A percentile compares a stretch with the other conserved stretches of the same genome.
These are phyloP conservation scores for Ophiostoma himal-ulmi DNA, from an alignment of 2,329 filamentous ascomycete species.

Conservation along the genomic window DNA sequence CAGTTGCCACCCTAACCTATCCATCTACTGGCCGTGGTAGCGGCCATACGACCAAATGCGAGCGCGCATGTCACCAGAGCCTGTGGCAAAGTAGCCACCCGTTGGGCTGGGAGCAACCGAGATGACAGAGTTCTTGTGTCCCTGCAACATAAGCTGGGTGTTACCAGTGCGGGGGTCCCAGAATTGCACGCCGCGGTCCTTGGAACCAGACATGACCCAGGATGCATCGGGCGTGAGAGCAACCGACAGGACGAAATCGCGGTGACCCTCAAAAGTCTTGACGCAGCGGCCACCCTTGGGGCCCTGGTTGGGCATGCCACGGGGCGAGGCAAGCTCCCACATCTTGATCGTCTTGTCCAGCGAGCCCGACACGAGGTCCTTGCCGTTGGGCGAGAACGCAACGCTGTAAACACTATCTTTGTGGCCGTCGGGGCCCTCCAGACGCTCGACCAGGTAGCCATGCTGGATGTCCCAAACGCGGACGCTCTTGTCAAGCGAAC, in stretches of 20 bases:
- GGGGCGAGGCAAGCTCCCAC: conserved; percentile 82
- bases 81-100: conserved; percentile 86
- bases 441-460: conserved; percentile 80
- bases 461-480: conserved; percentile 90
- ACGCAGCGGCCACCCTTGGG: conserved; percentile 88
- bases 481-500: conserved; percentile 94
- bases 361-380: conserved; percentile 88
- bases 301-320: conserved; percentile 59
- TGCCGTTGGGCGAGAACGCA: conserved; percentile 88
- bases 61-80: conserved; percentile 94
- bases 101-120: conserved; percentile 90
- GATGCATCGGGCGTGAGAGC: conserved; percentile 88
- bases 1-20: not conserved
- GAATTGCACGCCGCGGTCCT: conserved; percentile 96
- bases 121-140: conserved; percentile 98
- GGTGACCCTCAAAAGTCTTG: conserved; percentile 94
- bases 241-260: conserved; percentile 95
- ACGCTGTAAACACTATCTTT: conserved; percentile 97
- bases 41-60: conserved; percentile 86
- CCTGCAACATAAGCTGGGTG: conserved; percentile 96
- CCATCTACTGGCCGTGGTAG: conserved; percentile 25
- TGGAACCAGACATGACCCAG: conserved; percentile 96
- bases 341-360: conserved; percentile 99
- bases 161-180: conserved; percentile 93
- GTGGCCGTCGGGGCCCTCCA: conserved; percentile 89